These are phyloP conservation scores for Backusella sp. DNA, from an alignment of 192 early-diverging fungal genomes.

Conservation along the genomic window DNA sequence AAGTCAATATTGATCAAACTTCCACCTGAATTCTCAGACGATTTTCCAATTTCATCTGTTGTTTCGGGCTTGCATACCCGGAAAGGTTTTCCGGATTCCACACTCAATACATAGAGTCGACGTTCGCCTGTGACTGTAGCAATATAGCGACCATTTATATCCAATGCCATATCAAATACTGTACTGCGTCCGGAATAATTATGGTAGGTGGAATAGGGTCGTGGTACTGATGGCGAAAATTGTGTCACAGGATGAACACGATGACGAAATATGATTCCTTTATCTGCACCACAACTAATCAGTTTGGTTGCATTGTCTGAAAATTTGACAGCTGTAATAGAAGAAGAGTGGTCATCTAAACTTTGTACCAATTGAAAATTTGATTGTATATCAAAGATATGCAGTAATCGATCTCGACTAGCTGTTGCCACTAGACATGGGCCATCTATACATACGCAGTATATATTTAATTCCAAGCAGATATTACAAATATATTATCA, in stretches of 20 bases:
- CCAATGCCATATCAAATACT: constrained; percentile 71
- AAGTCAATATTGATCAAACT: constrained; percentile 63
- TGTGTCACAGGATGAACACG: constrained; percentile 33
- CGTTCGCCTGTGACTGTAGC: constrained; percentile 70
- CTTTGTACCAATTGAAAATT: constrained; percentile 70
- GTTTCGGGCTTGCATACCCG: constrained; percentile 58
- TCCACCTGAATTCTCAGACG: constrained; percentile 42
- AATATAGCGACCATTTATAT: constrained; percentile 52
- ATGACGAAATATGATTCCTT: constrained; percentile 73
- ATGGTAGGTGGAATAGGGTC: constrained; percentile 57
- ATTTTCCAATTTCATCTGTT: constrained; percentile 34
- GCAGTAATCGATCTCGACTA: constrained; percentile 73
- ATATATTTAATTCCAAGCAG: too few species aligned
- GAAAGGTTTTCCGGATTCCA: constrained; percentile 67
- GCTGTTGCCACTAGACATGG: constrained; percentile 67
- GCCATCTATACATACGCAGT: constrained; percentile 10
- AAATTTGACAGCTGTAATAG: constrained; percentile 74
- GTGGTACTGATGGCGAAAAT: constrained; percentile 13
- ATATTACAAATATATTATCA: neutral
- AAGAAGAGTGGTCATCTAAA: constrained; percentile 83
- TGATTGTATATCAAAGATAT: constrained; percentile 66
- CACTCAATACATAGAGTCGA: constrained; percentile 56
- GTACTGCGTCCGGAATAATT: constrained; percentile 68
- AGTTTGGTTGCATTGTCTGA: constrained; percentile 59
- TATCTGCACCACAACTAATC: constrained; percentile 81